These are phyloP conservation scores for Barnettozyma hawaiiensis DNA, from an alignment of 1,139 yeast species.

Conservation along the genomic window DNA sequence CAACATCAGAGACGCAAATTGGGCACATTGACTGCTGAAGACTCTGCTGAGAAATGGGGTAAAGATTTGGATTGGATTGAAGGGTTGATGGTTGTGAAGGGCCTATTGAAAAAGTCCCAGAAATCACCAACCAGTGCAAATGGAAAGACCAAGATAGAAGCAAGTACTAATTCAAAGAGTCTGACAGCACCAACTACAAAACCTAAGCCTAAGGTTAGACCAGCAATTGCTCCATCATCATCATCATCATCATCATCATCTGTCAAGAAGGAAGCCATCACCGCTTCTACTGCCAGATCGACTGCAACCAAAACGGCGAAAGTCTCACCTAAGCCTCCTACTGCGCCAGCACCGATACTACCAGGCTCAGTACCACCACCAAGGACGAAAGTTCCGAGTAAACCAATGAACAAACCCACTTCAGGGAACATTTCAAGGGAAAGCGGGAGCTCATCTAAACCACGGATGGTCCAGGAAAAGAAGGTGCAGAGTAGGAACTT, in stretches of 20 bases:
- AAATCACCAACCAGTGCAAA: background rate
- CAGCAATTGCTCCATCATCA: background rate
- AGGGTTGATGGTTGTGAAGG: slow-evolving; percentile 1
- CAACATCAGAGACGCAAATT: background rate
- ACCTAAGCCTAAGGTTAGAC: background rate
- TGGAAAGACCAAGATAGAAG: slow-evolving; percentile 1
- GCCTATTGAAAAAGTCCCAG: background rate
- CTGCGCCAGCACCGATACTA: background rate
- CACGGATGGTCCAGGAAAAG: slow-evolving; percentile 15
- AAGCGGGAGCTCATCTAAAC: slow-evolving; percentile 8
- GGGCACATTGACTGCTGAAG: background rate
- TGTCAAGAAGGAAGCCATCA: background rate
- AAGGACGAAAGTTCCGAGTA: background rate
- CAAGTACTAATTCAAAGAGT: slow-evolving; percentile 4
- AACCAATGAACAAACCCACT: slow-evolving; percentile 6
- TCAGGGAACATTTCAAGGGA: background rate
- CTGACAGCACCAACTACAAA: background rate
- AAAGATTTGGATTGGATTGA: slow-evolving; percentile 5
- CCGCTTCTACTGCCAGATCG: background rate
- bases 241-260: slow-evolving; percentile 2
- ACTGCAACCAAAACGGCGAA: background rate
- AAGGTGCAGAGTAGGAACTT: slow-evolving; percentile 22
- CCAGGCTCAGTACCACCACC: background rate
- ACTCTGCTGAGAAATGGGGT: slow-evolving; percentile 1
- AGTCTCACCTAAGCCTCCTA: slow-evolving; percentile 1